Evolutionary conservation across 306 rosid species (phyloP), one percentile per base, ranked within the genome.

Genomic region (Luffa aegyptiaca): DNA sequence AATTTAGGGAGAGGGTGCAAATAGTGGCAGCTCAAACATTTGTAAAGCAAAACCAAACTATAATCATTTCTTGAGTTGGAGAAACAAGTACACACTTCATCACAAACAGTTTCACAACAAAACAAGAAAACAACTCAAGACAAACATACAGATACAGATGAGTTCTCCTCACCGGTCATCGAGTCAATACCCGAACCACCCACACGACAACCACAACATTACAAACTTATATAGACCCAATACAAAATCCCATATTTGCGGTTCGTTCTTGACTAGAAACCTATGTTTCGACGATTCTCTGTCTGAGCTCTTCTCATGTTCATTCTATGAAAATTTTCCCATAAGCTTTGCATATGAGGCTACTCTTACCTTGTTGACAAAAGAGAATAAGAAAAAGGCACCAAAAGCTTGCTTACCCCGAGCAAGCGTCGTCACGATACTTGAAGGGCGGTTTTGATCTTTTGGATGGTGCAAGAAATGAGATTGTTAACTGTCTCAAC

Each of bases 181-280:
- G 80, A 94, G 97, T 94, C 97, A 92, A 92, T 94, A 86, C 97
- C 96, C 94, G 92, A 92, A 94, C 96, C 97, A 83, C 86, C 80
- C 83, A 55, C 42, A 56, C 64, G 10, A 41, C 65, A 42, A 65
- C 45, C 10, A 4, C 36, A 18, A 2, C 3, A 0, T 51, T 49
- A 6, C 14, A 35, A 10, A 14, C 46, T 48, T 26, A 1, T 26
- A 14, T 45, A 49, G 14, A 74, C 20, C 63, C 42, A 4, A 17
- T 16, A 75, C 9, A 33, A 59, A 2, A 63, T 33, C 76, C 81
- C 71, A 57, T 79, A 75, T 83, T 77, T 13, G 85, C 26, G 97
- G 97, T 94, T 94, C 98, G 91, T 85, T 94, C 98, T 92, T 92
- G 97, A 94, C 97, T 95, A 91, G 71, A 84, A 85, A 84, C 97